Evolutionary conservation across 768 basidiomycete species (phyloP), one percentile per base, ranked within the genome.

Genomic region (Mycena latifolia): DNA sequence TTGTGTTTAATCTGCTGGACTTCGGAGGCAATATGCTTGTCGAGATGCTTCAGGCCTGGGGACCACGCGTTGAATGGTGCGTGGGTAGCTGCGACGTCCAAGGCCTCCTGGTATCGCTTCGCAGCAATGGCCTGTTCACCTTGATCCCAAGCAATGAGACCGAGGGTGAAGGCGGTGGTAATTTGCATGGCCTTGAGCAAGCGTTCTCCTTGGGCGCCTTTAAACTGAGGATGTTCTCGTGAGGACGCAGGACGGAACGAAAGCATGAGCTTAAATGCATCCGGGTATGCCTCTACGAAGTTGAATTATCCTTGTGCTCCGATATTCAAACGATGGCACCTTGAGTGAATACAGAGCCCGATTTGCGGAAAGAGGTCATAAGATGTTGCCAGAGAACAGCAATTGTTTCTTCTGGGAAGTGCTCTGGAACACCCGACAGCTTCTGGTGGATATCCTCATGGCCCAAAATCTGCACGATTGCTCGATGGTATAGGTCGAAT

Each of bases 151-250:
- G 78, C 77, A 18, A 78, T 39, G 43, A 79, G 48, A 5, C 74
- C 78, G 17, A 78, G 66, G n/a, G 76, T 75, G 28, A 79, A 55
- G 6, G 66, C 68, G 2, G 76, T 75, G 3, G 70, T 71, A 27
- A 79, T 72, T 53, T 78, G 77, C 72, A 79, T 73, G 15, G 69
- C 76, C 64, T 76, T 77, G 22, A 79, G 65, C 51, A 78, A 27
- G 22, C 76, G 50, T 58, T 67, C 69, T 5, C 67, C 77, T 10
- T 69, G 33, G n/a, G n/a, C n/a, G 7, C 73, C 74, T 8, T 66
- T 58, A 53, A 79, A 71, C 45, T 70, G 71, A 12, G 67, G 35
- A 39, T 76, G 70, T 9, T 59, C 14, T 27, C 67, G 68, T 10
- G 66, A 27, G 2, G 57, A 22, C 1, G 73, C 53, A 18, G 76